Base-by-base conservation (phyloP, 1,284 basidiomycete species). In the Cutaneotrichosporon cutaneum region DNA sequence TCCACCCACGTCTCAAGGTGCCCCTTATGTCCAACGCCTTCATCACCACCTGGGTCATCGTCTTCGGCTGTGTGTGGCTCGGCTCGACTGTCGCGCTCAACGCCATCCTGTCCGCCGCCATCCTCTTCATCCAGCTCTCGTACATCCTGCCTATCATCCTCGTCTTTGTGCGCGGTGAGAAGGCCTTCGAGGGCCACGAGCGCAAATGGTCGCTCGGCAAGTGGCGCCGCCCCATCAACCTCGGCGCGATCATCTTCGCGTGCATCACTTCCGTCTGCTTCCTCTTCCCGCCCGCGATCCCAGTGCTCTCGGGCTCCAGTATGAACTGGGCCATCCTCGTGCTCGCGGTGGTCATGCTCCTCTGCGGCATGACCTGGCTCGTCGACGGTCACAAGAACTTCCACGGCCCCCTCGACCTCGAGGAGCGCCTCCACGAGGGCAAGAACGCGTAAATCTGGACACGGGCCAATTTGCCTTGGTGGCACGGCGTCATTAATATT, bases 11-110 rank as follows among this genome's bases (percentile, higher is more conserved):
- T 11, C 75, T 76, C 18, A 82, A 82, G 61, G 82, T 86, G 5
- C 85, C 84, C 0, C 73, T 84, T 32, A 84, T 84, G 62, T 83
- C 85, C 0, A 82, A 88, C 62, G 69, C 86, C 4, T 79, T 89
- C 18, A 84, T 84, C 24, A 84, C 84, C 8, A 33, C 48, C 30
- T 63, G 64, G 61, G 53, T 60, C 35, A 27, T 60, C 30, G 35
- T 63, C 18, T 61, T 66, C 51, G 59, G 61, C 10, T 47, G 57
- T 22, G 60, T 65, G 27, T 58, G 82, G 65, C 61, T 82, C 57
- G 87, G 62, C 74, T 61, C 60, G n/a, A 54, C 65, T 5, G 66
- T 68, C 18, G 72, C 72, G 0, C 69, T 72, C 64, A 70, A 69
- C 53, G 68, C 69, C 4, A 62, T 72, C 22, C 67, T 80, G 24